These are phyloP conservation scores for Schizosaccharomyces versatilis DNA, from an alignment of 1,139 yeast species.

Conservation along the genomic window DNA sequence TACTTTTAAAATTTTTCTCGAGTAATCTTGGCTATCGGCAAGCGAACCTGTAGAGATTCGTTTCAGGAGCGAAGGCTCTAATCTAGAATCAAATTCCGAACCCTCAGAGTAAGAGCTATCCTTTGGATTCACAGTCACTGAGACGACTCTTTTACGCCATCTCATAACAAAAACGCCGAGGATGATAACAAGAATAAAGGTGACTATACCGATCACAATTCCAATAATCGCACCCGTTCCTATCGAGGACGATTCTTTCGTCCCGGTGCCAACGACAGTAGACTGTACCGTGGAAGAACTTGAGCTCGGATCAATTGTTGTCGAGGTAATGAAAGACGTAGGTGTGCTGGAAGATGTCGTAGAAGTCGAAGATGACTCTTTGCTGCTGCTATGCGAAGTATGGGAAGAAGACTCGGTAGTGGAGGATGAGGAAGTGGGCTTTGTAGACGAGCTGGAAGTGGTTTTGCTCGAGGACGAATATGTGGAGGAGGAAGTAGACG, in stretches of 20 bases:
- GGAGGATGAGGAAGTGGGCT: slow-evolving; percentile 24
- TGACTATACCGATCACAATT: neutral
- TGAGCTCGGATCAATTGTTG: neutral
- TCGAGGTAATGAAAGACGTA: neutral
- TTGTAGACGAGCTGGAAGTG: slow-evolving; percentile 6
- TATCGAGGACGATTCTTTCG: neutral
- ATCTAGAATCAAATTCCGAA: neutral
- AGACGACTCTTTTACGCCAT: neutral
- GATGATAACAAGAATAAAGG: neutral
- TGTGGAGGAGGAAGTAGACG: neutral
- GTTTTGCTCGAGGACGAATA: neutral
- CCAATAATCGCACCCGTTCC: slow-evolving; percentile 1
- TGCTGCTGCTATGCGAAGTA: neutral
- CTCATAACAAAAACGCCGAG: neutral
- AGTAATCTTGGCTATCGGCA: slow-evolving; percentile 1
- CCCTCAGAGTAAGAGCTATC: neutral
- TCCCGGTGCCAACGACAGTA: neutral
- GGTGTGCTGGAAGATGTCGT: neutral
- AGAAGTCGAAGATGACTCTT: neutral
- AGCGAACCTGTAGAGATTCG: neutral
- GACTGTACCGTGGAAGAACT: neutral
- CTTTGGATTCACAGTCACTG: neutral
- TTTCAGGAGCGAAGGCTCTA: neutral
- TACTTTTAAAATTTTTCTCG: neutral
- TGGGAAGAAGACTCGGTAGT: neutral